A percentile compares a stretch with the other conserved stretches of the same genome.
Evolutionary conservation across 2,329 filamentous ascomycete species (phyloP).

Genomic region (Chalara sp.): DNA sequence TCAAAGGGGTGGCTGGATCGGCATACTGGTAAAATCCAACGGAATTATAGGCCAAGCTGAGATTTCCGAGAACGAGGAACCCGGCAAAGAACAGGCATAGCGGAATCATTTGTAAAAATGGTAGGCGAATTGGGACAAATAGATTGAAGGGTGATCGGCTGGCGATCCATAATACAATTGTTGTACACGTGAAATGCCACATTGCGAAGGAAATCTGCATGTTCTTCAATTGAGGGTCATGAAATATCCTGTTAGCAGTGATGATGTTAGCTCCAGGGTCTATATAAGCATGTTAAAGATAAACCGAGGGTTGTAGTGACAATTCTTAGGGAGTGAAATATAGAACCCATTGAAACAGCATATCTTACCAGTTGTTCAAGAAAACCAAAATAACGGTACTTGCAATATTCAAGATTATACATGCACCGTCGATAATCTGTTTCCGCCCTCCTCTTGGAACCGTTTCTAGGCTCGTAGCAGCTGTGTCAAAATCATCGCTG

Average conservation of each 20-base stretch:
- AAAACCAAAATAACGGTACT: slow-evolving; percentile 37
- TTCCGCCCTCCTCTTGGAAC: slow-evolving; percentile 8
- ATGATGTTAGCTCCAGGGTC: not conserved
- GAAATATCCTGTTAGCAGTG: slow-evolving; percentile 30
- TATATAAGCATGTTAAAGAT: too few species aligned
- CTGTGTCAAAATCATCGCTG: slow-evolving; percentile 7
- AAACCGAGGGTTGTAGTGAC: too few species aligned
- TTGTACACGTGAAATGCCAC: slow-evolving; percentile 40
- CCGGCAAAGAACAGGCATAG: slow-evolving; percentile 39
- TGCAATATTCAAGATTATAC: slow-evolving; percentile 36
- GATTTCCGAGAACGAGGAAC: slow-evolving; percentile 38
- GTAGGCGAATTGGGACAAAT: slow-evolving; percentile 36
- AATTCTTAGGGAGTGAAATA: too few species aligned
- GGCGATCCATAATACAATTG: slow-evolving; percentile 35
- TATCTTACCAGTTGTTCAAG: slow-evolving; percentile 34
- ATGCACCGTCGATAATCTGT: slow-evolving; percentile 17
- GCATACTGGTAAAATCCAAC: slow-evolving; percentile 38
- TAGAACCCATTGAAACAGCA: too few species aligned
- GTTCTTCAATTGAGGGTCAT: slow-evolving; percentile 34
- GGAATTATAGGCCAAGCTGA: slow-evolving; percentile 38
- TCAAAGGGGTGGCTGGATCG: too few species aligned
- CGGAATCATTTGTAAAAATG: slow-evolving; percentile 36
- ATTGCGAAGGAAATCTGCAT: slow-evolving; percentile 40
- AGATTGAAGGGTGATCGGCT: slow-evolving; percentile 35
- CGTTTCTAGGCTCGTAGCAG: slow-evolving; percentile 1